Conservation (phyloP, 73 alveolate genomes). For the Effrenium voratum region DNA sequence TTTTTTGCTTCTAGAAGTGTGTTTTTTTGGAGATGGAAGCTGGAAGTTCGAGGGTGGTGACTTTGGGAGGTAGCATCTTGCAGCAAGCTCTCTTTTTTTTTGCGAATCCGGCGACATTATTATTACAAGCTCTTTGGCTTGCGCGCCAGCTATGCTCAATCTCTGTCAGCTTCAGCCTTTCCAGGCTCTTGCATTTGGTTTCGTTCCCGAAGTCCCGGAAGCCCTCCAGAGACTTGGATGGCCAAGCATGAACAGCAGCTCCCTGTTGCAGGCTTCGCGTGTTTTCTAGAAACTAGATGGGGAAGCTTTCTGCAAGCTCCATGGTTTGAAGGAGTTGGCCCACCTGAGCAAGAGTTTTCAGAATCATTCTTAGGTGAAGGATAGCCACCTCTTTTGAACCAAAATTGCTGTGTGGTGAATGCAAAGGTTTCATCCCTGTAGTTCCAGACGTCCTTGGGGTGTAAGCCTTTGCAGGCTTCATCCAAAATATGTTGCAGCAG, state of each 20-base stretch:
- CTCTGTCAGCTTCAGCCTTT: background rate
- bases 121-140: too few species aligned
- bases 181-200: background rate
- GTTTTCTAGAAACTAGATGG: too few species aligned
- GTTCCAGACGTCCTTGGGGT: conserved; percentile 16
- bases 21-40: background rate
- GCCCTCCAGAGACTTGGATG: background rate
- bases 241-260: background rate
- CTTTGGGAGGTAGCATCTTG: too few species aligned
- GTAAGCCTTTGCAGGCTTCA: conserved; percentile 23
- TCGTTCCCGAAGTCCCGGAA: background rate
- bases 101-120: too few species aligned
- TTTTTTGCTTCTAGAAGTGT: background rate
- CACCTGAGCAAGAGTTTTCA: conserved; percentile 3
- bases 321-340: background rate
- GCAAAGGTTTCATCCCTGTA: background rate
- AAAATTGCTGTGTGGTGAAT: background rate
- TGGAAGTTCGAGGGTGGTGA: too few species aligned
- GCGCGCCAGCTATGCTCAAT: background rate
- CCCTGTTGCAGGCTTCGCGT: conserved; percentile 19
- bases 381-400: background rate
- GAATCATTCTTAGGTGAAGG: background rate
- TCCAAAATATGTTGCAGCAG: background rate
- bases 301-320: background rate
- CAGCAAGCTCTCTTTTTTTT: too few species aligned